Conservation (phyloP, 129 eudicot genomes). For the Cynara cardunculus region DNA sequence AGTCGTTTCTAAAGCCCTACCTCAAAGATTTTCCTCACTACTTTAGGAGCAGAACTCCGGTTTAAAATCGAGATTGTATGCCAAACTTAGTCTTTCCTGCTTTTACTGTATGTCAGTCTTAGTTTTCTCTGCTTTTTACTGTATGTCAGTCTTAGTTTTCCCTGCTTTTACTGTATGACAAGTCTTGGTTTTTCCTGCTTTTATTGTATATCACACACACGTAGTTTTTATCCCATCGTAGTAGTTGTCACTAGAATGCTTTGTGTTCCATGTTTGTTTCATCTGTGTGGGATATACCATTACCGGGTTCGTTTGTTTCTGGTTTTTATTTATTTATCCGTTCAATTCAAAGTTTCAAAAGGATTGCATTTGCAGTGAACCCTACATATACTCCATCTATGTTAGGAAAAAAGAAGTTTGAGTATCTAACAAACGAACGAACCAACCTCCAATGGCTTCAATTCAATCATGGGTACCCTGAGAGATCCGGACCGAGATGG, state of each 20-base stretch:
- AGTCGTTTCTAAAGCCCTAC: too few species aligned
- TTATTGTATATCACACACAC: too few species aligned
- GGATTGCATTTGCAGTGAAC: background rate
- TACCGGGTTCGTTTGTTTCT: background rate
- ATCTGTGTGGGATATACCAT: too few species aligned
- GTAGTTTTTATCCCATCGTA: too few species aligned
- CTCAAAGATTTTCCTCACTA: too few species aligned
- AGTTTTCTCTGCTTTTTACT: background rate
- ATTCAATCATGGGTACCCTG: conserved; percentile 59
- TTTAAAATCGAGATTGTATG: background rate
- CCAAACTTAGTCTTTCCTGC: background rate
- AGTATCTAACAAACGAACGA: background rate
- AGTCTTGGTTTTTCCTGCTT: too few species aligned
- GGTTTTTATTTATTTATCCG: background rate
- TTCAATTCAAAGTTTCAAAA: background rate
- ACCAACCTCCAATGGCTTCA: conserved; percentile 83
- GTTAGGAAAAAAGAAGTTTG: background rate
- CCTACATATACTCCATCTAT: background rate
- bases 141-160: too few species aligned
- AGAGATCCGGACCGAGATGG: conserved; percentile 58
- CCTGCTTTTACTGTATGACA: too few species aligned
- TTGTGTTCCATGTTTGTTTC: too few species aligned
- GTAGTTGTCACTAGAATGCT: too few species aligned
- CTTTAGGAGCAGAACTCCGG: too few species aligned
- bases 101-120: background rate